These are phyloP conservation scores for Thelonectria rubi DNA, from an alignment of 2,329 filamentous ascomycete species.

Conservation along the genomic window DNA sequence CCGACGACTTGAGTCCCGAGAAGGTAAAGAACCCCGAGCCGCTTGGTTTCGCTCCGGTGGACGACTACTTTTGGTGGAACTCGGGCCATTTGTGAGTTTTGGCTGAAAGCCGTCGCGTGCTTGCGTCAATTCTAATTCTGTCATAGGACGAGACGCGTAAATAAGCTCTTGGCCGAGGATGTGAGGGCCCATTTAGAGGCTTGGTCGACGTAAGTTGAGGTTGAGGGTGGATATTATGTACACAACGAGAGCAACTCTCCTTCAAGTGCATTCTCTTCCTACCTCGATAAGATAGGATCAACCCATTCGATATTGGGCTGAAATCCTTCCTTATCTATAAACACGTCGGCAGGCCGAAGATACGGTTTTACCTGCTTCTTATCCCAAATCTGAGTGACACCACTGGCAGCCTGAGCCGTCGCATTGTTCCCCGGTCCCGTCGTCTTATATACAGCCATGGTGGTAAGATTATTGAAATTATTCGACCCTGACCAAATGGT, in stretches of 20 bases:
- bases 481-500: conserved; percentile 35
- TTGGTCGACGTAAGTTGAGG: not conserved
- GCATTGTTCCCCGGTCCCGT: conserved; percentile 63
- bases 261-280: not conserved
- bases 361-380: conserved; percentile 41
- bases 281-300: conserved; percentile 4
- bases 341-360: conserved; percentile 18
- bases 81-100: conserved; percentile 21
- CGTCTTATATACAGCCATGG: conserved; percentile 63
- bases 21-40: conserved; percentile 3
- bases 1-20: not conserved
- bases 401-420: conserved; percentile 50
- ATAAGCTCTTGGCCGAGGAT: conserved; percentile 18
- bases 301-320: conserved; percentile 23
- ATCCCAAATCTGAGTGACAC: conserved; percentile 56
- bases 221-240: not conserved
- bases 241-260: too few relatives aligned
- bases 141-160: conserved; percentile 2
- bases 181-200: not conserved
- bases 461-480: conserved; percentile 53
- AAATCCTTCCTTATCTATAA: conserved; percentile 18
- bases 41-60: conserved; percentile 3
- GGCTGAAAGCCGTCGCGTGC: fast-evolving
- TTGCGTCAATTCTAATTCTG: not conserved
- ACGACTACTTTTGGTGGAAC: conserved; percentile 23